These are phyloP conservation scores for Vickermania spadyakhi DNA, from an alignment of 208 protist species.

Conservation along the genomic window DNA sequence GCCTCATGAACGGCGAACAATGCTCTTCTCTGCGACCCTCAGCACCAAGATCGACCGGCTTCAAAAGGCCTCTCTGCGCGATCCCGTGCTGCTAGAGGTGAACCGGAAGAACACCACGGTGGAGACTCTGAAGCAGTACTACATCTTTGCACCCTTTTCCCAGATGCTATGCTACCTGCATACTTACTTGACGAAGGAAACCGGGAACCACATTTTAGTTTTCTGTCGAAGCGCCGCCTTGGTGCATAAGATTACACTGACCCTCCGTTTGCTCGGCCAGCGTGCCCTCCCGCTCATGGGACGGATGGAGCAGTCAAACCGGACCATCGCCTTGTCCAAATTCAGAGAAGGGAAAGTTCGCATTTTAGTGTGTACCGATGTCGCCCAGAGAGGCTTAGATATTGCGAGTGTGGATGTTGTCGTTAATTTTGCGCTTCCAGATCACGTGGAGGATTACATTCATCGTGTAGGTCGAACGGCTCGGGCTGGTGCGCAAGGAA, in stretches of 20 bases:
- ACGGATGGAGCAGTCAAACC: constrained; percentile 87
- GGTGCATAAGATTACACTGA: constrained; percentile 86
- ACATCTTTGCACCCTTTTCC: constrained; percentile 95
- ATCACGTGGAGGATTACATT: constrained; percentile 96
- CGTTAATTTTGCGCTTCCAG: constrained; percentile 96
- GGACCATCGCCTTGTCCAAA: constrained; percentile 82
- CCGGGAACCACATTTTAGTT: constrained; percentile 86
- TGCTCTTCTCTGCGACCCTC: constrained; percentile 98
- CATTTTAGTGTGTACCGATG: constrained; percentile 90
- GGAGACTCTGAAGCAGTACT: constrained; percentile 94
- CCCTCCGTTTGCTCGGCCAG: constrained; percentile 85
- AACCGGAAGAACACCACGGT: constrained; percentile 95
- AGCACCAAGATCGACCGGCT: constrained; percentile 97
- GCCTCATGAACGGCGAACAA: constrained; percentile 87
- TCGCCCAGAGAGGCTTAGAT: constrained; percentile 95
- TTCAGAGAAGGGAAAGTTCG: constrained; percentile 87
- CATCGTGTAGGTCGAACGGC: constrained; percentile 96
- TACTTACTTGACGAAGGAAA: constrained; percentile 80
- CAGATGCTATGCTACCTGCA: constrained; percentile 88
- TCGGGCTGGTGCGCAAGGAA: constrained; percentile 89
- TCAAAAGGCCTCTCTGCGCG: constrained; percentile 94
- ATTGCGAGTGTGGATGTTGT: constrained; percentile 97
- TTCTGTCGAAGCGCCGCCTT: constrained; percentile 88
- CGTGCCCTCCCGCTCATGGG: constrained; percentile 89
- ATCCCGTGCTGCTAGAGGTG: constrained; percentile 96